phyloP scores from a whole-genome alignment of 225 moss, liverwort and hornwort species.

The Polytrichum formosum region DNA sequence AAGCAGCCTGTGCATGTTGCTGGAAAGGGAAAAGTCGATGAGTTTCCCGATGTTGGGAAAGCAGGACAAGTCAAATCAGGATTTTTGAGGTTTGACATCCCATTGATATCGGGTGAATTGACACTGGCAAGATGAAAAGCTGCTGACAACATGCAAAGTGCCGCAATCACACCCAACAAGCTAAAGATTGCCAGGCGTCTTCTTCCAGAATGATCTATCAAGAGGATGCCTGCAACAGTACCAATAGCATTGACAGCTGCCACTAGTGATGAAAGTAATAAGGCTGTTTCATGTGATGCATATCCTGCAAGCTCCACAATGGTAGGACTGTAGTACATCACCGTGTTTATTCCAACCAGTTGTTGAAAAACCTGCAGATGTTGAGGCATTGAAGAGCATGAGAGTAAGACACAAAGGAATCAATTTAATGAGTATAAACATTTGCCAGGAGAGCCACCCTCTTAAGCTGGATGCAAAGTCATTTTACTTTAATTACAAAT shows the following conservation, averaged over 20 bases:
- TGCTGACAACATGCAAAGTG: constrained; percentile 56
- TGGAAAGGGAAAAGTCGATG: constrained; percentile 27
- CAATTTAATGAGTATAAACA: no score
- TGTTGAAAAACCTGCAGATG: constrained; percentile 83
- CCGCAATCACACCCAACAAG: constrained; percentile 61
- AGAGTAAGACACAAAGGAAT: no score
- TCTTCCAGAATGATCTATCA: constrained; percentile 85
- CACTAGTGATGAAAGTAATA: constrained; percentile 69
- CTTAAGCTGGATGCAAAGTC: background rate
- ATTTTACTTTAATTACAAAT: background rate
- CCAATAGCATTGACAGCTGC: constrained; percentile 91
- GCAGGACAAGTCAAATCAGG: constrained; percentile 55
- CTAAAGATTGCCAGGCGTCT: constrained; percentile 74
- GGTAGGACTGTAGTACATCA: constrained; percentile 95
- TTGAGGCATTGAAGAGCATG: no score
- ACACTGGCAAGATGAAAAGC: constrained; percentile 61
- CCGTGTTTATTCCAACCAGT: constrained; percentile 92
- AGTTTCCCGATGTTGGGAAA: constrained; percentile 32
- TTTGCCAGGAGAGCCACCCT: background rate
- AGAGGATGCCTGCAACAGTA: constrained; percentile 69
- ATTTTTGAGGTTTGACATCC: constrained; percentile 27
- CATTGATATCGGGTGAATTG: constrained; percentile 47
- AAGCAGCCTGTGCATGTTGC: constrained; percentile 74
- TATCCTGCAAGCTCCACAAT: constrained; percentile 91
- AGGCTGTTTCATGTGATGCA: constrained; percentile 72